phyloP scores from a whole-genome alignment of 129 eudicot genomes.

The Helichrysum umbraculigerum region DNA sequence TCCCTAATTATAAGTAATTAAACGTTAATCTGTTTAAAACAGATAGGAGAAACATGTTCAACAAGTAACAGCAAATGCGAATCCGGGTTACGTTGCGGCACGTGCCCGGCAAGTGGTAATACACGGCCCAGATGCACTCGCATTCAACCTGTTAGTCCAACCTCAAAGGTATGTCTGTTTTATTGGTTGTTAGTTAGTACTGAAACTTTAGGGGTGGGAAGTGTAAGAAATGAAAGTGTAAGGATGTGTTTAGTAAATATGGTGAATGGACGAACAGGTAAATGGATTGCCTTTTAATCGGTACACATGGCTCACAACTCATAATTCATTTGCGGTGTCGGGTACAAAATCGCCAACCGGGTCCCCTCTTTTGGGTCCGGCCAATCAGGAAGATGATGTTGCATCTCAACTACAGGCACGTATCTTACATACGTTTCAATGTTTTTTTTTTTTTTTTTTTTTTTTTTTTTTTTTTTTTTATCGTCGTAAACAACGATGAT shows the following conservation, averaged over 20 bases:
- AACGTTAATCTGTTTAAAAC: background rate
- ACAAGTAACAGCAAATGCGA: slow-evolving; percentile 52
- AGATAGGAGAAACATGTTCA: slow-evolving; percentile 88
- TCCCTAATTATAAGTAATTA: background rate
- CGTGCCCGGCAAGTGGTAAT: slow-evolving; percentile 79
- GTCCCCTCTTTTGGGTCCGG: slow-evolving; percentile 52
- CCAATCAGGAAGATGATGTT: slow-evolving; percentile 88
- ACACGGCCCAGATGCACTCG: slow-evolving; percentile 83
- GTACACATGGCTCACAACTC: slow-evolving; percentile 94
- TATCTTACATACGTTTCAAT: background rate
- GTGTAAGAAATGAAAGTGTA: slow-evolving; percentile 2
- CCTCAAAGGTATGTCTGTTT: slow-evolving; percentile 51
- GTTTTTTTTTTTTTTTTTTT: background rate
- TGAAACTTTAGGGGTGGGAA: background rate
- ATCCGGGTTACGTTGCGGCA: slow-evolving; percentile 58
- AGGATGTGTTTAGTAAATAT: background rate
- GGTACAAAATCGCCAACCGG: slow-evolving; percentile 70
- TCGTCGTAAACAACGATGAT: too few relatives aligned
- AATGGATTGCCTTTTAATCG: slow-evolving; percentile 78
- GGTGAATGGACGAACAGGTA: slow-evolving; percentile 42
- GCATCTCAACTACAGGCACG: slow-evolving; percentile 68
- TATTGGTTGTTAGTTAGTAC: background rate
- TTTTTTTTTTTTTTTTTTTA: too few relatives aligned
- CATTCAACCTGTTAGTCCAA: slow-evolving; percentile 64
- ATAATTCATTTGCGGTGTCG: slow-evolving; percentile 72